A percentile compares a stretch with the other conserved stretches of the same genome.
phyloP scores from a whole-genome alignment of 768 basidiomycete species.

The Phanerodontia chrysosporium region DNA sequence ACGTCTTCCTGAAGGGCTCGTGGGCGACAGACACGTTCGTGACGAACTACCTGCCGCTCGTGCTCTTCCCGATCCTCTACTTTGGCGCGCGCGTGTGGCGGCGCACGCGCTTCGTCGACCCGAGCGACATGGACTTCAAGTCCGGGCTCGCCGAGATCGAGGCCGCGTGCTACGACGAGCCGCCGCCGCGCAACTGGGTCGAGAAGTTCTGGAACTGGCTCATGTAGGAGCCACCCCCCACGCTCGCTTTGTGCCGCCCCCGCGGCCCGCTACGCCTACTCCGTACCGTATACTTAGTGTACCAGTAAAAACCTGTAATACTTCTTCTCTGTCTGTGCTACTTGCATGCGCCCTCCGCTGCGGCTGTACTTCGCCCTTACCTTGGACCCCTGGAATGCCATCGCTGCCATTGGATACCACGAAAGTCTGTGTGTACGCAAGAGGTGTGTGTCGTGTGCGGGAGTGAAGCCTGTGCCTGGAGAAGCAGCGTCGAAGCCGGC shows the following conservation, averaged over 20 bases:
- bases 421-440: no score
- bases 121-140: slow-evolving; percentile 41
- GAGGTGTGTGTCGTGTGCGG: no score
- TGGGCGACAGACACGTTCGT: slow-evolving; percentile 38
- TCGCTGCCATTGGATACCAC: neutral
- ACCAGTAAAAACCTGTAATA: neutral
- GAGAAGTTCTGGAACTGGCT: slow-evolving; percentile 33
- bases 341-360: neutral
- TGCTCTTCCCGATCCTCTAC: slow-evolving; percentile 46
- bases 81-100: slow-evolving; percentile 21
- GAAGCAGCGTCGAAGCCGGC: no score
- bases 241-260: neutral
- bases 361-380: neutral
- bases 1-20: slow-evolving; percentile 35
- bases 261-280: neutral
- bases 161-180: slow-evolving; percentile 31
- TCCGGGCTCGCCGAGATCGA: slow-evolving; percentile 35
- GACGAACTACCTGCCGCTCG: slow-evolving; percentile 38
- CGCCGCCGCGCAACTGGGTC: slow-evolving; percentile 27
- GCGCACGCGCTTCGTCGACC: slow-evolving; percentile 10
- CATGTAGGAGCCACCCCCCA: slow-evolving; percentile 16
- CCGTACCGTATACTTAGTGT: neutral
- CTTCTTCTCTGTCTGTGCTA: neutral
- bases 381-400: neutral
- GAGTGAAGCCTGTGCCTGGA: no score